A percentile compares a stretch with the other conserved stretches of the same genome.
phyloP scores from a whole-genome alignment of 495 filamentous ascomycete species.

The Neurospora africana region DNA sequence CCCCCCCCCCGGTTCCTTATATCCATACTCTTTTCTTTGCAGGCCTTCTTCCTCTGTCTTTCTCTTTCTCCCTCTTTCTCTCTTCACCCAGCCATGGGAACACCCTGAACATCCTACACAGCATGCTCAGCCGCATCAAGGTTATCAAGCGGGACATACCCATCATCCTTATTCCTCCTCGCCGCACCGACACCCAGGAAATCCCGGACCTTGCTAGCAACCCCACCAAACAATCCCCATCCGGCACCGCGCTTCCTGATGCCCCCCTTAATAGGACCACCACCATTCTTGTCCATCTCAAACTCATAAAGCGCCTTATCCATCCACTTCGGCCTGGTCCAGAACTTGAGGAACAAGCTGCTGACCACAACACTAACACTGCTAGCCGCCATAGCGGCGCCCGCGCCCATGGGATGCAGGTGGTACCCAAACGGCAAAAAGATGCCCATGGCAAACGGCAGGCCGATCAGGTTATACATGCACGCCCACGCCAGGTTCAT shows the following conservation, averaged over 20 bases:
- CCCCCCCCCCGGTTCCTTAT: no score
- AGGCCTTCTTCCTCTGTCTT: not conserved
- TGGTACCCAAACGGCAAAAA: slow-evolving; percentile 82
- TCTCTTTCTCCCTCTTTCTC: not conserved
- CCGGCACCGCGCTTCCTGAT: slow-evolving; percentile 33
- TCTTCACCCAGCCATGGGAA: not conserved
- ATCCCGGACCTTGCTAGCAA: slow-evolving; percentile 31
- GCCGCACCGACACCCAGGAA: slow-evolving; percentile 21
- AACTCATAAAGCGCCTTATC: slow-evolving; percentile 47
- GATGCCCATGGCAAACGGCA: slow-evolving; percentile 94
- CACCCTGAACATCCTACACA: slow-evolving; percentile 1
- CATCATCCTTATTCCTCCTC: slow-evolving; percentile 36
- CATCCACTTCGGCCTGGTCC: slow-evolving; percentile 87
- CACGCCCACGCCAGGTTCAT: slow-evolving; percentile 87
- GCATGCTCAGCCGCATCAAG: slow-evolving; percentile 25
- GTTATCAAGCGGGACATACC: slow-evolving; percentile 46
- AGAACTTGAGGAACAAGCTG: slow-evolving; percentile 74
- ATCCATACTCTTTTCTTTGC: not conserved
- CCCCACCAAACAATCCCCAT: slow-evolving; percentile 33
- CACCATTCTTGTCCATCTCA: not conserved
- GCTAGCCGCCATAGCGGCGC: slow-evolving; percentile 84
- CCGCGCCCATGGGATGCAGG: slow-evolving; percentile 89
- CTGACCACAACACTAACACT: slow-evolving; percentile 85
- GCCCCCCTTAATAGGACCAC: slow-evolving; percentile 13
- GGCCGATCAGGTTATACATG: slow-evolving; percentile 80